Evolutionary conservation across 1,284 basidiomycete genomes (phyloP).

Genomic region (Pseudozyma pruni): DNA sequence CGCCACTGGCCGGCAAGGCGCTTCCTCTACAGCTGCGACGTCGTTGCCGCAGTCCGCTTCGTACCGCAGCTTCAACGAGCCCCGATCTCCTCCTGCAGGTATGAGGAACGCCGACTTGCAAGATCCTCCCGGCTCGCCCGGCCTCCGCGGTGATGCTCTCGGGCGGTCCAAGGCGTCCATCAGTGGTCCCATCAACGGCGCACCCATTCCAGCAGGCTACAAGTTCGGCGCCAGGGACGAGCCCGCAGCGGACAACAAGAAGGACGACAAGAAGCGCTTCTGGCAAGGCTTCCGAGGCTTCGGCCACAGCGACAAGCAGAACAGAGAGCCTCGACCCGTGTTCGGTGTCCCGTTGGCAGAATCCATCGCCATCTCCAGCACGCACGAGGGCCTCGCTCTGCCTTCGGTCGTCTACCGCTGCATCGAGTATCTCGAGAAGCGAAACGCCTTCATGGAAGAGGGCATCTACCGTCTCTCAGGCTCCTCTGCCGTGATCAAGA

Average conservation of each 20-base stretch:
- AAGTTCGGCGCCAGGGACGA: conserved; percentile 74
- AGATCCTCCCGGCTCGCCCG: conserved; percentile 42
- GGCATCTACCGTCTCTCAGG: conserved; percentile 87
- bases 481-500: conserved; percentile 83
- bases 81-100: conserved; percentile 31
- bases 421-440: conserved; percentile 72
- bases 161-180: conserved; percentile 74
- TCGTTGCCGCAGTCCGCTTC: conserved; percentile 36
- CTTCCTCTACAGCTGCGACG: conserved; percentile 14
- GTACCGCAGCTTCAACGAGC: conserved; percentile 42
- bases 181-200: conserved; percentile 86
- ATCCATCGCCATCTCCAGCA: conserved; percentile 85
- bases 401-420: conserved; percentile 95
- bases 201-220: conserved; percentile 85
- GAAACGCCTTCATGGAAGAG: conserved; percentile 93
- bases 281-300: conserved; percentile 59
- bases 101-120: conserved; percentile 16
- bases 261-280: conserved; percentile 65
- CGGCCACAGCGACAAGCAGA: conserved; percentile 40
- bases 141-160: conserved; percentile 24
- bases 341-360: conserved; percentile 90
- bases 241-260: conserved; percentile 18
- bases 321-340: conserved; percentile 71
- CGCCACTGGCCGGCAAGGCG: conserved; percentile 16
- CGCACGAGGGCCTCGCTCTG: conserved; percentile 77